Base-by-base conservation (phyloP, 148 eudicot genomes). In the Rhododendron ovatum region DNA sequence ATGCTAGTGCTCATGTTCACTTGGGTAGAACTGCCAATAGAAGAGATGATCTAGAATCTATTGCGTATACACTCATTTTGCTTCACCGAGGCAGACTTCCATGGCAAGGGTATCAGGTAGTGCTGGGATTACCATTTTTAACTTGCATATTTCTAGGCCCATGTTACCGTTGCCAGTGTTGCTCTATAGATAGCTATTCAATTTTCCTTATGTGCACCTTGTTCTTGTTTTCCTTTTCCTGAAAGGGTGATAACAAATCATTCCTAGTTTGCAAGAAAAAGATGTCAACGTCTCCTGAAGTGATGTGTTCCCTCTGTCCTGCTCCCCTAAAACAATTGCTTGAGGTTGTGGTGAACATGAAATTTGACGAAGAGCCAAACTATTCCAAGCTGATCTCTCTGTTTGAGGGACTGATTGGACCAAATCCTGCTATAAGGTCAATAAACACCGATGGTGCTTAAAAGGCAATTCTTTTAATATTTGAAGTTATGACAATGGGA, bases 1-100 rank as follows among this genome's bases (percentile, higher is more conserved):
- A 95, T 92, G 98, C 98, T 73, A 95, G 98, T 91, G 98, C 84
- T 74, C 98, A 95, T 92, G 98, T 98, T 59, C 98, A 95, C 89
- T 91, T 95, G 89, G 98, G 98, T 85, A 92, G 98, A 94, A 95
- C 98, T 79, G 94, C 98, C 14, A 94, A 98, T 89, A 89, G 98
- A 91, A 94, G 98, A 89, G 98, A 95, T 88, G 98, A 95, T 89
- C 90, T 95, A 37, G 98, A 95, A 87, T 95, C 98, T 80, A 95
- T 95, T 87, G 98, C 98, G n/a, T 95, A 95, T 86, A 94, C 97
- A 14, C 96, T 95, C 50, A 89, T 95, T 73, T 95, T 95, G 88
- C 98, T 95, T 88, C 93, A 90, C 84, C 89, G 89, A 90, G 98
- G 98, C 88, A 91, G 98, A 88, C 90, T 95, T 84, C 98, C 98